phyloP scores from a whole-genome alignment of 2,329 filamentous ascomycete species.

The Alternaria postmessia region DNA sequence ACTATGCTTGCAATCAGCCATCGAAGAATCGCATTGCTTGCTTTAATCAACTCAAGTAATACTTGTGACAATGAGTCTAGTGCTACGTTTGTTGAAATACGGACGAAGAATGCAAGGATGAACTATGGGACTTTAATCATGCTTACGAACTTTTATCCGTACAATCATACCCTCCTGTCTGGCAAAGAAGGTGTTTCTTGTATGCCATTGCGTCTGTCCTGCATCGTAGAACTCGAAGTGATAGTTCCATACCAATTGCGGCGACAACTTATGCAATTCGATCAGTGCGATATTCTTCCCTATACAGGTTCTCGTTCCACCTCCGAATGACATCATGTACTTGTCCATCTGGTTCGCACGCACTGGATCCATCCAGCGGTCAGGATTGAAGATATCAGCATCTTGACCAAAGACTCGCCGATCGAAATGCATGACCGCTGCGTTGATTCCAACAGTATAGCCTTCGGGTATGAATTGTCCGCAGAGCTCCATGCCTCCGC shows the following conservation, averaged over 20 bases:
- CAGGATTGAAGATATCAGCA: constrained; percentile 53
- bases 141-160: not conserved
- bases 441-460: constrained; percentile 55
- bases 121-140: not conserved
- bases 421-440: constrained; percentile 55
- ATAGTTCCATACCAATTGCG: not conserved
- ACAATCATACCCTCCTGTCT: not conserved
- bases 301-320: constrained; percentile 44
- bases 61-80: too few relatives aligned
- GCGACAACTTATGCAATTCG: not conserved
- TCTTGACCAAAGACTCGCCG: constrained; percentile 51
- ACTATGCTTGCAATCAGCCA: too few relatives aligned
- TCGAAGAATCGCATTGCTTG: too few relatives aligned
- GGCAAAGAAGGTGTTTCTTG: not conserved
- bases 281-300: constrained; percentile 31
- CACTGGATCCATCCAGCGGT: constrained; percentile 53
- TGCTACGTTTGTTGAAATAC: not conserved
- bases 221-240: not conserved
- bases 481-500: constrained; percentile 24
- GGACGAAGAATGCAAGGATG: not conserved
- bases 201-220: not conserved
- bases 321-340: constrained; percentile 50
- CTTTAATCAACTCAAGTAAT: too few relatives aligned
- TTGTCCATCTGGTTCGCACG: constrained; percentile 28
- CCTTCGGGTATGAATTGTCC: constrained; percentile 42